phyloP scores from a whole-genome alignment of 2,329 filamentous ascomycete species.

The Aspergillus fischeri region DNA sequence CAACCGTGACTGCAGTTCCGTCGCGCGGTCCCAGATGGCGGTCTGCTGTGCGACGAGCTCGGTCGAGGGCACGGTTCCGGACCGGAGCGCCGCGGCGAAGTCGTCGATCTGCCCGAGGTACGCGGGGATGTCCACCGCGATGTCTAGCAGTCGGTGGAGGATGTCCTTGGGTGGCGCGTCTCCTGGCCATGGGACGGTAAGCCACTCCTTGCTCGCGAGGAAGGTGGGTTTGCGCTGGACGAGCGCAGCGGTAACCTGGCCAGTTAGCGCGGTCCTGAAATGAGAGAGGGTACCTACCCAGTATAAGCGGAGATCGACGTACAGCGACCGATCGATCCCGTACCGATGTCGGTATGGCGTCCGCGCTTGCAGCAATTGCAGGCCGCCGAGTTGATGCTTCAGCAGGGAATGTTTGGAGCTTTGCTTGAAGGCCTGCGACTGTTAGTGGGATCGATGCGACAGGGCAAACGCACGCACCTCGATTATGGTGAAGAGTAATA shows the following conservation, averaged over 20 bases:
- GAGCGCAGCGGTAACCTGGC: constrained; percentile 22
- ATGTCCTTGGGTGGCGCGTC: constrained; percentile 19
- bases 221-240: constrained; percentile 21
- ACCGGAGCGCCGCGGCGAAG: constrained; percentile 10
- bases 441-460: not conserved
- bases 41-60: constrained; percentile 15
- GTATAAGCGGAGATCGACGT: constrained; percentile 24
- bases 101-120: constrained; percentile 19
- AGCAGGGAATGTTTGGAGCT: constrained; percentile 22
- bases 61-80: not conserved
- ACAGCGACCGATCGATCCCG: constrained; percentile 23
- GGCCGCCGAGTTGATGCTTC: constrained; percentile 22
- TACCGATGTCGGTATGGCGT: constrained; percentile 23
- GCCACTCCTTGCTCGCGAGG: constrained; percentile 20
- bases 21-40: constrained; percentile 16
- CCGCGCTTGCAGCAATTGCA: constrained; percentile 18
- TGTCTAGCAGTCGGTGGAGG: constrained; percentile 20
- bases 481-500: constrained; percentile 22
- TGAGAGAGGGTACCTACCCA: constrained; percentile 14
- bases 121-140: constrained; percentile 23
- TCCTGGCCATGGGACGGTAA: constrained; percentile 22
- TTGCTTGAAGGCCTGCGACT: constrained; percentile 21
- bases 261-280: not conserved
- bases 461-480: constrained; percentile 11
- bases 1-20: constrained; percentile 15